These are phyloP conservation scores for Chlorella variabilis DNA, from an alignment of 163 green algal genomes.

Conservation along the genomic window DNA sequence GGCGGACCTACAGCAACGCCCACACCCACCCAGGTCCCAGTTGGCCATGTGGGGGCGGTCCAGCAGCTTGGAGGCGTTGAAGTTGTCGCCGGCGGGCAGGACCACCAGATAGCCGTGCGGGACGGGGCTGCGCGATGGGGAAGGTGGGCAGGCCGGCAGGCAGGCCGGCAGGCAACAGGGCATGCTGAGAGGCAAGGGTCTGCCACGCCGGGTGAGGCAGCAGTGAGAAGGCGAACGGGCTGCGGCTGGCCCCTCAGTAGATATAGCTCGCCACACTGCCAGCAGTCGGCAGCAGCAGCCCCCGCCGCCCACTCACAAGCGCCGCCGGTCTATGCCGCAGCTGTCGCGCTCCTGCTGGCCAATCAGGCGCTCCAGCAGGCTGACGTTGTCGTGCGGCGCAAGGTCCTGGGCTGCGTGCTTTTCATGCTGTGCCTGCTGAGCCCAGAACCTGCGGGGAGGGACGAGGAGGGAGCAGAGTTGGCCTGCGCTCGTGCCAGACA, in stretches of 20 bases:
- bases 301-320: neutral
- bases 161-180: too few relatives aligned
- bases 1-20: neutral
- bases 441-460: too few relatives aligned
- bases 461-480: too few relatives aligned
- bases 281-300: too few relatives aligned
- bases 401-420: neutral
- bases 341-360: neutral
- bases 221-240: too few relatives aligned
- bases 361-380: slow-evolving; percentile 30
- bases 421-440: neutral
- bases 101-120: slow-evolving; percentile 16
- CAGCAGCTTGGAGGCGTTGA: slow-evolving; percentile 9
- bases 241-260: too few relatives aligned
- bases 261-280: neutral
- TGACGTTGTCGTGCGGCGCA: neutral
- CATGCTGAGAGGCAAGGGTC: too few relatives aligned
- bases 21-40: slow-evolving; percentile 13
- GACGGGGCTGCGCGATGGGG: neutral
- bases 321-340: slow-evolving; percentile 6
- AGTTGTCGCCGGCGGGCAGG: slow-evolving; percentile 13
- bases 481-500: too few relatives aligned
- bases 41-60: neutral
- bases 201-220: too few relatives aligned
- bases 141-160: neutral